Base-by-base conservation (phyloP, 2,329 filamentous ascomycete species). In the Xylariaceae sp. region DNA sequence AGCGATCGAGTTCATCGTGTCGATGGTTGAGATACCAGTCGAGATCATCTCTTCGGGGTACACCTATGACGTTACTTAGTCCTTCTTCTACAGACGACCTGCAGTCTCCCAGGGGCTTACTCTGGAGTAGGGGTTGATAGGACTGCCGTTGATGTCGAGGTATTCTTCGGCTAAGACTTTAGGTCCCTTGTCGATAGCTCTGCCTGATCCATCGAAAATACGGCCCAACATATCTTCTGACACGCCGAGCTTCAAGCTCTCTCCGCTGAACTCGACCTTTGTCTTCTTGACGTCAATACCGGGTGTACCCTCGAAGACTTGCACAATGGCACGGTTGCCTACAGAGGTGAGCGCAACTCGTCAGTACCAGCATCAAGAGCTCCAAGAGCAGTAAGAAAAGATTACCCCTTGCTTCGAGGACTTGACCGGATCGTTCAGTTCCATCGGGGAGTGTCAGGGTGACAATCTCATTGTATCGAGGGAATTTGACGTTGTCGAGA, bases 1-100 rank as follows among this genome's bases (percentile, higher is more conserved):
- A 65, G 96, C 95, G 76, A 98, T 96, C 61, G 90, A 93, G 82
- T 92, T 92, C 94, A 98, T 98, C 61, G 93, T 96, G 75, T 98
- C 94, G 72, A 99, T 98, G 73, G 95, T 93, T 62, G 94, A 98
- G 76, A 99, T 99, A 87, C 95, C 95, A 44, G 95, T 99, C 31
- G 94, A 95, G 71, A 99, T 98, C 94, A 99, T 99, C 80, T 99
- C 96, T 81, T 99, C 95, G 71, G 95, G 95, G 75, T 99, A 99
- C 67, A 96, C 91, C 92, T 96, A 36, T 19, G 64, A 21, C 19
- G 21, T 33, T 56, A 37, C 31, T 50, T 33, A 61, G 60, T 71
- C 52, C 70, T 66, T 11, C 16, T 31, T 12, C 16, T 29, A 43
- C 16, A 34, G 11, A 23, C 31, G 3, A 11, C 58, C n/a, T 40